Percentiles rank a stretch among this genome's conserved stretches.
phyloP scores from a whole-genome alignment of 148 eudicot species.

The Mesembryanthemum crystallinum region DNA sequence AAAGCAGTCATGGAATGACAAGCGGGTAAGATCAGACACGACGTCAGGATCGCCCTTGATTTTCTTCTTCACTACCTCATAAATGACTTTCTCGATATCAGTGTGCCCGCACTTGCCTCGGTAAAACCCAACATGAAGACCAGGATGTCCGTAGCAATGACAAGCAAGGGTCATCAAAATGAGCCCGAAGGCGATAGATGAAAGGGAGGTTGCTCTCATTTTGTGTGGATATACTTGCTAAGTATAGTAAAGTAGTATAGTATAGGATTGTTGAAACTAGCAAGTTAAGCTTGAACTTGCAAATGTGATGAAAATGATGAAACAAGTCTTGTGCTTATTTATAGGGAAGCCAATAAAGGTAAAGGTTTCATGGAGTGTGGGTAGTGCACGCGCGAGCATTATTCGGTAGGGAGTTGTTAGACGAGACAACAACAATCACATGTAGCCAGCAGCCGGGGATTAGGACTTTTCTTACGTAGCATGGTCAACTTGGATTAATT shows the following conservation, averaged over 20 bases:
- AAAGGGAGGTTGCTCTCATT: slow-evolving; percentile 16
- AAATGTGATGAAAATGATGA: slow-evolving; percentile 6
- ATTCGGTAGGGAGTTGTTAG: too few relatives aligned
- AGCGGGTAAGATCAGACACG: slow-evolving; percentile 47
- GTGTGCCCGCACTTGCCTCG: slow-evolving; percentile 38
- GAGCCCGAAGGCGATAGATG: slow-evolving; percentile 28
- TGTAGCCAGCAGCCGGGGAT: too few relatives aligned
- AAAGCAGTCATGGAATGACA: slow-evolving; percentile 63
- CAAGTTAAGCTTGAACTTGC: not conserved
- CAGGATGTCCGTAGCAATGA: slow-evolving; percentile 31
- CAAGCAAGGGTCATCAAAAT: slow-evolving; percentile 31
- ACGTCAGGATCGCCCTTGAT: slow-evolving; percentile 28
- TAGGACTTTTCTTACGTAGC: too few relatives aligned
- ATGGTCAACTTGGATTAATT: too few relatives aligned
- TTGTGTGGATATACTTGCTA: not conserved
- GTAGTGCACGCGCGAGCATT: too few relatives aligned
- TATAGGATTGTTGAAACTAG: too few relatives aligned
- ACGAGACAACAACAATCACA: too few relatives aligned
- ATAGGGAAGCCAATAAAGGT: not conserved
- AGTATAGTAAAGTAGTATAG: too few relatives aligned
- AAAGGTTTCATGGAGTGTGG: too few relatives aligned
- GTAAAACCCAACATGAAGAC: slow-evolving; percentile 47
- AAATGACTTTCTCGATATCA: slow-evolving; percentile 43
- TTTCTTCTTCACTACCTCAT: slow-evolving; percentile 21
- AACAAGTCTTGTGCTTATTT: slow-evolving; percentile 6